Percentiles rank a stretch among this genome's conserved stretches.
These are phyloP conservation scores for Verticillium alfalfae DNA, from an alignment of 2,329 filamentous ascomycete genomes.

Conservation along the genomic window DNA sequence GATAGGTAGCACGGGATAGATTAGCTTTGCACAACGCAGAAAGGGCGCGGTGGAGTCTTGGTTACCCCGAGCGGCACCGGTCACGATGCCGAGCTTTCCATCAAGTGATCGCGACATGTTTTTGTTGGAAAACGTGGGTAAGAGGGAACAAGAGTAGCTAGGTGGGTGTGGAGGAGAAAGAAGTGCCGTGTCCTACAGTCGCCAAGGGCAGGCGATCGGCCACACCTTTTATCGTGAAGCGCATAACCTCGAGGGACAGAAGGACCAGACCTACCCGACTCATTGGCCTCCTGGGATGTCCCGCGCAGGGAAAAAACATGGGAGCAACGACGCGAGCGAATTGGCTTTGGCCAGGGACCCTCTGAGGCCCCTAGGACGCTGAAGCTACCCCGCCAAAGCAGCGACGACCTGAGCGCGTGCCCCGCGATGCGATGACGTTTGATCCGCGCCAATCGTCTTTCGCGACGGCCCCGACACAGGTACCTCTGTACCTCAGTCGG, in stretches of 20 bases:
- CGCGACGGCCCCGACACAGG: not conserved
- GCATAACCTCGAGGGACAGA: not conserved
- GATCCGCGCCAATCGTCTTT: not conserved
- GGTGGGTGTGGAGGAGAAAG: not conserved
- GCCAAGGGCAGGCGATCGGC: not conserved
- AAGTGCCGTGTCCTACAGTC: not conserved
- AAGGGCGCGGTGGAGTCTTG: not conserved
- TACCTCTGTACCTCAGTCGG: too few species aligned
- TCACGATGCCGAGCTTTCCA: constrained; percentile 74
- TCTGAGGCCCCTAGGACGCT: not conserved
- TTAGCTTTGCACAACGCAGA: not conserved
- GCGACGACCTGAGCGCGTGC: not conserved
- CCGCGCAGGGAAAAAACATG: not conserved
- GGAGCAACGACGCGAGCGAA: not conserved
- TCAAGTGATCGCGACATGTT: constrained; percentile 46
- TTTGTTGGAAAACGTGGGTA: not conserved
- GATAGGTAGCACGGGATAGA: constrained; percentile 1
- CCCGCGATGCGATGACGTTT: not conserved
- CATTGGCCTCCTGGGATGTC: not conserved
- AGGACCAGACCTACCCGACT: not conserved
- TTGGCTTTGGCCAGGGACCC: not conserved
- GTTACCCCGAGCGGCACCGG: constrained; percentile 71
- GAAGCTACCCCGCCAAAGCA: not conserved
- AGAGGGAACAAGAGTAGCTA: too few species aligned
- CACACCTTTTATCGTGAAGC: not conserved